Evolutionary conservation across 2,329 filamentous ascomycete species (phyloP), one percentile per base, ranked within the genome.

Genomic region (Colletotrichum sp.): DNA sequence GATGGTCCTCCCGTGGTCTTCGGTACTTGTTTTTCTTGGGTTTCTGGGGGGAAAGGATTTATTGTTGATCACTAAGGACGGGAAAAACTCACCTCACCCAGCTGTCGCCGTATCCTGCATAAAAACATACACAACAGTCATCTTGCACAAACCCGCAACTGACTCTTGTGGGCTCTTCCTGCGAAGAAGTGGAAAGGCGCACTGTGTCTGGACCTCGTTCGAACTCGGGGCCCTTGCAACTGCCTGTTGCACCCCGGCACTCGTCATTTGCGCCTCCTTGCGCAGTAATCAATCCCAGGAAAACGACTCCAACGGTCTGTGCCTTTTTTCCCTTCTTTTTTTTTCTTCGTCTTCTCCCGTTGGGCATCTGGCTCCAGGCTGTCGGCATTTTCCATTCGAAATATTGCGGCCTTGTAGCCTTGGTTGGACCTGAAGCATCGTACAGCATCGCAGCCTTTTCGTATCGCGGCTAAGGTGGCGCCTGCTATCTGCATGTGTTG

Each of bases 221-320:
- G 43, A 57, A 36, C 68, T 39, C 57, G 9, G n/a, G 28, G 39
- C 39, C 68, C 68, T 24, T 26, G 55, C 26, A 43, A 18, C 32
- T 64, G 32, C 16, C 34, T 60, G 36, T 59, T 60, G 39, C 61
- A 36, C 72, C 69, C 72, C 69, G 43, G 69, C 70, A 68, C 69
- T 59, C 55, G 64, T 73, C 73, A 73, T 73, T 75, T 73, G 55
- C 72, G 72, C 63, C 55, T 72, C 55, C 71, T 59, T 55, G 55
- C 21, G 26, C 36, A 57, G 59, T 57, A 76, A 73, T 75, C 21
- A 73, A 74, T 73, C 65, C 70, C 64, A 64, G 57, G 61, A 65
- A 63, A n/a, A 52, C 28, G 60, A 52, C 30, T 52, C 64, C 64
- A 64, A 73, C 34, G 71, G 71, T 76, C 74, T 74, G 74, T 66